Base-by-base conservation (phyloP, 2,329 filamentous ascomycete species). In the Trichothecium sympodiale region DNA sequence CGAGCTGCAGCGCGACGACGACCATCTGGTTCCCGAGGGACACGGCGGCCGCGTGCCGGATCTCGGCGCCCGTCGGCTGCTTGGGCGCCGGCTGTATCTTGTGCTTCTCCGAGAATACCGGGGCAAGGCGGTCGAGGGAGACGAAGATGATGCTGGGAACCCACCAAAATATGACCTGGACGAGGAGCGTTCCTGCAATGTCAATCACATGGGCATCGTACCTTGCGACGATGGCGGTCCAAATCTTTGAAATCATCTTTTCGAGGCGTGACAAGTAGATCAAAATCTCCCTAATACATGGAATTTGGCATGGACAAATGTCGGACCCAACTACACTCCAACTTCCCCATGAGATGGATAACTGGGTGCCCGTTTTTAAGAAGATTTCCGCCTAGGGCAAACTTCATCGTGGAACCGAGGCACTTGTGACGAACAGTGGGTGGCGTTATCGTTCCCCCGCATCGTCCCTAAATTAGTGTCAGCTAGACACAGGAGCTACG, bases 81-180 rank as follows among this genome's bases (percentile, higher is more conserved):
- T 63, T 65, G 2, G 62, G 61, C 0, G 62, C 57, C 0, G 67
- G 66, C 41, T 74, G 71, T 38, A 74, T 64, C 46, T 74, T 74
- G 55, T 74, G 69, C 4, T 55, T 56, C 7, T 54, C 53, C 0
- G 69, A 65, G 43, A 71, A 74, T 8, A 45, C 31, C 0, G 71
- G 70, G n/a, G 60, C 53, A 9, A 65, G 9, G 8, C 40, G 29
- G 42, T 69, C 64, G 12, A 74, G 56, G 1, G 47, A 49, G 17
- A 65, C 50, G 43, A 65, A 71, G 34, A 59, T 18, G 8, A 49
- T 43, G 5, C 57, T 63, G 1, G 62, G 62, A 25, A 64, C 34
- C 65, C 64, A 69, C 54, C 65, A 68, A 50, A 59, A 61, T 39
- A 67, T 1, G 14, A 62, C 2, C 33, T 69, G 65, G 18, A 66